phyloP scores from a whole-genome alignment of 108 stramenopile species.

The Skeletonema marinoi region DNA sequence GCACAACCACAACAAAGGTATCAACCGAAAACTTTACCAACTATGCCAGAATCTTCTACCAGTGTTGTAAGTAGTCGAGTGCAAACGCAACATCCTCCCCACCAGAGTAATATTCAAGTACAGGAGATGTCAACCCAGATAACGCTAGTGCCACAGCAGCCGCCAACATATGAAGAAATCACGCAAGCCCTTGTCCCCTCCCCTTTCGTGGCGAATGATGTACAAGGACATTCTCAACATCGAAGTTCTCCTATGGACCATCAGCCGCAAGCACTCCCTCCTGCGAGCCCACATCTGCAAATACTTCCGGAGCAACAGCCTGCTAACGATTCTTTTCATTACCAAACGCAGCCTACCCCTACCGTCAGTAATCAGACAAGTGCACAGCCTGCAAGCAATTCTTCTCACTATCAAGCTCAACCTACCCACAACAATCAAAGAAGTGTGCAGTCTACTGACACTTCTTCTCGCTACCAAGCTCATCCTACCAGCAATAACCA shows the following conservation, averaged over 20 bases:
- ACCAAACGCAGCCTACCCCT: not conserved
- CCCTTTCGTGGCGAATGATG: not conserved
- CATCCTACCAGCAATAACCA: not conserved
- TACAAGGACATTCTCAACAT: not conserved
- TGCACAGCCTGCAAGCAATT: not conserved
- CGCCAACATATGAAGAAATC: slow-evolving; percentile 30
- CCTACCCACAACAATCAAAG: not conserved
- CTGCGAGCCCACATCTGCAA: not conserved
- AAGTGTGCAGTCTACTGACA: no score
- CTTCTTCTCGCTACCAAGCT: not conserved
- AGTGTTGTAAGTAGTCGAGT: not conserved
- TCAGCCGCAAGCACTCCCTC: not conserved
- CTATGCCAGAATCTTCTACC: not conserved
- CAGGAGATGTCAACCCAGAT: not conserved
- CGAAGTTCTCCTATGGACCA: not conserved
- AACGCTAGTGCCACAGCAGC: slow-evolving; percentile 13
- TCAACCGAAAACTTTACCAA: not conserved
- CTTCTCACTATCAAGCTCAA: not conserved
- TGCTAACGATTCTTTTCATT: not conserved
- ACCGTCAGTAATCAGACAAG: not conserved
- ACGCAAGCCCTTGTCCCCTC: slow-evolving; percentile 10
- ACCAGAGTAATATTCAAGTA: not conserved
- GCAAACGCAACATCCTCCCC: not conserved
- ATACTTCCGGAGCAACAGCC: not conserved
- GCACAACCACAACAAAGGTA: not conserved